Evolutionary conservation across 345 rosid species (phyloP).

Genomic region (Salix caprea): DNA sequence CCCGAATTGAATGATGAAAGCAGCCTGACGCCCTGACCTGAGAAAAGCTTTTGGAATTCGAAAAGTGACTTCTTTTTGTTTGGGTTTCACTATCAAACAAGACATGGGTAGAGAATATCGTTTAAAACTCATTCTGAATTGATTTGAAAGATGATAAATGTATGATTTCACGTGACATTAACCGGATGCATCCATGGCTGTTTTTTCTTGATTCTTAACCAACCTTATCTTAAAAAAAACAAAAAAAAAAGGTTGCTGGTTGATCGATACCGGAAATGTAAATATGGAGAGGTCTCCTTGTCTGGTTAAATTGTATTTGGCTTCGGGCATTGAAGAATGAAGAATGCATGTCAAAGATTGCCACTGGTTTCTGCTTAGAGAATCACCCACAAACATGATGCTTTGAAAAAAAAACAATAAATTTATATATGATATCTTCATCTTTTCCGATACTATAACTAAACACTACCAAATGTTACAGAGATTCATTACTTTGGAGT

Average conservation of each 20-base stretch:
- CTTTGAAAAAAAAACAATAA: background rate
- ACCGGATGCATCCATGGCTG: background rate
- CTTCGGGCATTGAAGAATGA: slow-evolving; percentile 46
- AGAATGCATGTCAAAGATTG: slow-evolving; percentile 69
- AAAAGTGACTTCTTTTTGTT: background rate
- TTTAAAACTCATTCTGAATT: too few relatives aligned
- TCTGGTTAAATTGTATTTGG: slow-evolving; percentile 31
- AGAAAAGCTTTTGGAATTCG: background rate
- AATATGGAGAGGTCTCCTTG: slow-evolving; percentile 33
- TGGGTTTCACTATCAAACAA: background rate
- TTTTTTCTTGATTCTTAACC: background rate
- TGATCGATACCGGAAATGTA: slow-evolving; percentile 25
- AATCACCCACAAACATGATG: slow-evolving; percentile 75
- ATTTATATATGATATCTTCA: too few relatives aligned
- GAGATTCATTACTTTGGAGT: too few relatives aligned
- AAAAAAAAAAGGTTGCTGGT: too few relatives aligned
- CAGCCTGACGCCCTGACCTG: background rate
- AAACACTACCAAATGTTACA: too few relatives aligned
- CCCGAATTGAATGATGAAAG: background rate
- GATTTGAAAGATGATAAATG: too few relatives aligned
- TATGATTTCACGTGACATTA: too few relatives aligned
- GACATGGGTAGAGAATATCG: too few relatives aligned
- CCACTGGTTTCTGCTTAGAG: slow-evolving; percentile 80
- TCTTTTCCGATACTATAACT: too few relatives aligned
- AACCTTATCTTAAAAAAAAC: background rate